Conservation (phyloP, 495 filamentous ascomycete genomes). For the Daldinia decipiens region DNA sequence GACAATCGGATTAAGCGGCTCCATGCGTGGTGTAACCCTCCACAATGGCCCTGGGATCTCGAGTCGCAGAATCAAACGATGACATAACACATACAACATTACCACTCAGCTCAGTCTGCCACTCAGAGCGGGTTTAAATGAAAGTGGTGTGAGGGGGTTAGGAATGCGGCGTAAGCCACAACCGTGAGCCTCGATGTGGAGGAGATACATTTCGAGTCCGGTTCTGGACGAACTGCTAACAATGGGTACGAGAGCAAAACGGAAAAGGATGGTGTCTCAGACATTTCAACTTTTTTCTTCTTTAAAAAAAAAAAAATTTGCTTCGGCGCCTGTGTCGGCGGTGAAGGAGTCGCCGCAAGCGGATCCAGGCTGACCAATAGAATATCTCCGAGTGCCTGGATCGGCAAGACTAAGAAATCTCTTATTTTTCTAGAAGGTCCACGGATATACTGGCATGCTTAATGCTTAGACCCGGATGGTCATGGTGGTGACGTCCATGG, state of each 20-base stretch:
- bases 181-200: constrained; percentile 3
- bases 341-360: constrained; percentile 41
- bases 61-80: constrained; percentile 36
- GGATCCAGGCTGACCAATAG: constrained; percentile 34
- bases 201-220: constrained; percentile 7
- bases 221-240: constrained; percentile 23
- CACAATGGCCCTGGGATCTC: constrained; percentile 24
- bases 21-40: constrained; percentile 20
- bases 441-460: constrained; percentile 4
- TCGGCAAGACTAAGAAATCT: constrained; percentile 43
- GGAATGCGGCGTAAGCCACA: constrained; percentile 35
- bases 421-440: constrained; percentile 44
- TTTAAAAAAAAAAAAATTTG: too few species aligned
- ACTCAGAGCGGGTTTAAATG: not conserved
- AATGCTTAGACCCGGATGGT: constrained; percentile 6
- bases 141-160: constrained; percentile 17
- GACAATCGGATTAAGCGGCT: constrained; percentile 20
- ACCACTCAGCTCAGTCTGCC: constrained; percentile 11
- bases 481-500: constrained; percentile 35
- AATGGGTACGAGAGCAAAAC: not conserved
- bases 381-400: constrained; percentile 26
- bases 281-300: constrained; percentile 14
- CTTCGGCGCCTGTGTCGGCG: constrained; percentile 40
- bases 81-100: constrained; percentile 29
- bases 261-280: constrained; percentile 10